Conservation (phyloP, 345 rosid genomes). For the Brassica napus region DNA sequence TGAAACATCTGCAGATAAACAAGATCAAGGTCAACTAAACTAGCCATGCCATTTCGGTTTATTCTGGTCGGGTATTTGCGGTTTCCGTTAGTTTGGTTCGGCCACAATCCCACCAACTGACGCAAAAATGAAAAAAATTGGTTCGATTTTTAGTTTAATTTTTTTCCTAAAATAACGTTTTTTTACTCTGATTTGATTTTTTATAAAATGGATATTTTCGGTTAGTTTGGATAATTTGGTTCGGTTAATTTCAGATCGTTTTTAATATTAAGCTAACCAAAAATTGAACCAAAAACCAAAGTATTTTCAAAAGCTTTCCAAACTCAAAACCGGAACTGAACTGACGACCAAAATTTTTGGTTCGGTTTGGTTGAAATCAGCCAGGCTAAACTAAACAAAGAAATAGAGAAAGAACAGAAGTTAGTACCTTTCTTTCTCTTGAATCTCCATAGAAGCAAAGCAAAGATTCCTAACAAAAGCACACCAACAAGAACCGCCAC, state of each 20-base stretch:
- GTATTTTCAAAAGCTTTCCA: not conserved
- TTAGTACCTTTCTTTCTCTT: conserved; percentile 41
- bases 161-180: too few species aligned
- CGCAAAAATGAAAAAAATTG: too few species aligned
- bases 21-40: not conserved
- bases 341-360: not conserved
- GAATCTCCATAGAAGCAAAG: conserved; percentile 39
- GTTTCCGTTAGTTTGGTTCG: not conserved
- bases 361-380: not conserved
- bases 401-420: not conserved
- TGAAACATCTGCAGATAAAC: conserved; percentile 51
- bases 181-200: too few species aligned
- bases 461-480: conserved; percentile 37
- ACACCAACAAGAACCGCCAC: conserved; percentile 45
- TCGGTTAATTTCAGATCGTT: not conserved
- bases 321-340: not conserved
- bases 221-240: not conserved
- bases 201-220: not conserved
- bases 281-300: not conserved
- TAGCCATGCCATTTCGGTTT: not conserved
- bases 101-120: not conserved
- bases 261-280: not conserved
- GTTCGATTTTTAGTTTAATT: not conserved
- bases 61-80: not conserved
- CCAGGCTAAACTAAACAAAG: not conserved